Percentiles rank a stretch among this genome's conserved stretches.
These are phyloP conservation scores for Solioccasus polychromus DNA, from an alignment of 768 basidiomycete species.

Conservation along the genomic window DNA sequence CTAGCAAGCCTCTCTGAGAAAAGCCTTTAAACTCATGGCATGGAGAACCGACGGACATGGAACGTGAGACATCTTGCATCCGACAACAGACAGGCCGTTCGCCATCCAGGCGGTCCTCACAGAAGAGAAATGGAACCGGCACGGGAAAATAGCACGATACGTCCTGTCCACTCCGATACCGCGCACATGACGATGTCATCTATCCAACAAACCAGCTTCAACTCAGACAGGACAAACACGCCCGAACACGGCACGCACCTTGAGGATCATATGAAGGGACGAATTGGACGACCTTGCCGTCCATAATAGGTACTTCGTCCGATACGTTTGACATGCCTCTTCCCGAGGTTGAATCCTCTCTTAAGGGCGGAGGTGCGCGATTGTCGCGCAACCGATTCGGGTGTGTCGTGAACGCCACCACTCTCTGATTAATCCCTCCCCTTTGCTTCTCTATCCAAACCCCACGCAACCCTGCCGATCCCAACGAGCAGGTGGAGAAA, in stretches of 20 bases:
- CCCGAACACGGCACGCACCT: not conserved
- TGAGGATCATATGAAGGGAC: not conserved
- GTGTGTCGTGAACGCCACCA: not conserved
- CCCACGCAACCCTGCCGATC: not conserved
- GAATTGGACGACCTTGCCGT: not conserved
- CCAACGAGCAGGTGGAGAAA: not conserved
- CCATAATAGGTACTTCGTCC: not conserved
- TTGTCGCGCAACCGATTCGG: not conserved
- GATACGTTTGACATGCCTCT: too few relatives aligned
- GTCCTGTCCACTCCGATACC: not conserved
- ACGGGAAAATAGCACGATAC: not conserved
- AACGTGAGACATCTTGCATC: too few relatives aligned
- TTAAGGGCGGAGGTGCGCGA: too few relatives aligned
- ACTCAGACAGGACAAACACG: not conserved
- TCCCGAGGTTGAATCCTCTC: too few relatives aligned
- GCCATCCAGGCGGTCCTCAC: too few relatives aligned
- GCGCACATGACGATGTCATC: not conserved
- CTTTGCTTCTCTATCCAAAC: not conserved
- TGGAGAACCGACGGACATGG: too few relatives aligned
- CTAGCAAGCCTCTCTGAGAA: too few relatives aligned
- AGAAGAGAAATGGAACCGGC: not conserved
- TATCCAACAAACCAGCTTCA: not conserved
- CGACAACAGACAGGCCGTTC: too few relatives aligned
- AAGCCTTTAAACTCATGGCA: too few relatives aligned
- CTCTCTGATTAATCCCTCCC: not conserved